Percentiles rank a stretch among this genome's conserved stretches.
phyloP scores from a whole-genome alignment of 106 monocot species.

The Apostasia shenzhenica region DNA sequence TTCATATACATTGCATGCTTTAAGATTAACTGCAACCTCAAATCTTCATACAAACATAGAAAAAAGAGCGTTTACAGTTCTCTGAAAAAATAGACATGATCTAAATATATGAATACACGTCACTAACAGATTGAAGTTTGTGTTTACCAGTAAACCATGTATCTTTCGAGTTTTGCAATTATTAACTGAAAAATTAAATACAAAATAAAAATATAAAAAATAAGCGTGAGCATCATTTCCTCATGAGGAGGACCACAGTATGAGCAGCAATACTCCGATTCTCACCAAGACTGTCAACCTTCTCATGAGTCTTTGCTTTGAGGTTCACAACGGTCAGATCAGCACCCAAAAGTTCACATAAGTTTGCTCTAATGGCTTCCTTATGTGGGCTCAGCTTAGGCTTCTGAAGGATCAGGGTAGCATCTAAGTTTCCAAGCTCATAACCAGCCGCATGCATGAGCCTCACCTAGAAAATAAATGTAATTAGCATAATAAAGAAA shows the following conservation, averaged over 20 bases:
- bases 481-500: not conserved
- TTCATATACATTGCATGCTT: no score
- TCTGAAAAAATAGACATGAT: no score
- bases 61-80: no score
- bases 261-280: slow-evolving; percentile 95
- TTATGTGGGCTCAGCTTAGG: slow-evolving; percentile 95
- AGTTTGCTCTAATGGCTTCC: slow-evolving; percentile 72
- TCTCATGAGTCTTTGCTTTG: slow-evolving; percentile 96
- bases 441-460: slow-evolving; percentile 97
- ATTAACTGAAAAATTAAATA: no score
- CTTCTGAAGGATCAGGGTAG: slow-evolving; percentile 85
- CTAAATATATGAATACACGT: no score
- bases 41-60: no score
- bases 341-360: slow-evolving; percentile 71
- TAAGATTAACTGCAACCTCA: no score
- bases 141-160: no score
- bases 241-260: slow-evolving; percentile 85
- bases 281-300: slow-evolving; percentile 96
- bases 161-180: no score
- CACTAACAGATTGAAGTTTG: no score
- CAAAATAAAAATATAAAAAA: no score
- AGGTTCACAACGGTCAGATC: slow-evolving; percentile 80
- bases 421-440: slow-evolving; percentile 92
- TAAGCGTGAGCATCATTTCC: slow-evolving; percentile 24
- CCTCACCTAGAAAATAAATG: slow-evolving; percentile 43